Percentiles rank a stretch among this genome's conserved stretches.
phyloP scores from a whole-genome alignment of 2,329 filamentous ascomycete genomes.

The Fusarium albidum region DNA sequence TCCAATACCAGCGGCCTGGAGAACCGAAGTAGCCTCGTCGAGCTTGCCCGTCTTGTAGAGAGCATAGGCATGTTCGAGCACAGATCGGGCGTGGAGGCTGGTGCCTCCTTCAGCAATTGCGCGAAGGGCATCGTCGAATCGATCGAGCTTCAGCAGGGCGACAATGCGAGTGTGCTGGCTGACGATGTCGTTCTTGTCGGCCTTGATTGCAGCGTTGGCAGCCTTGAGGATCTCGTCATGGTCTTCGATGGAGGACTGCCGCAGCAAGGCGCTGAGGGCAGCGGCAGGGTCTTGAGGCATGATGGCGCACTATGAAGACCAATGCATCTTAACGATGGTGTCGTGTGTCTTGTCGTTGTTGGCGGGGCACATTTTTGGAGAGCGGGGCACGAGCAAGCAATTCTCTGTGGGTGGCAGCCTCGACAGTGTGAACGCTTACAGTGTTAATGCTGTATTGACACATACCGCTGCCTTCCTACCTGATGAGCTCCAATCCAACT shows the following conservation, averaged over 20 bases:
- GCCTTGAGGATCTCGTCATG: slow-evolving; percentile 76
- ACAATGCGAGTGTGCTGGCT: slow-evolving; percentile 76
- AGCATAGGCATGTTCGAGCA: slow-evolving; percentile 80
- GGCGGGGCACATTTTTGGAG: slow-evolving; percentile 43
- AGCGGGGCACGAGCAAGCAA: slow-evolving; percentile 39
- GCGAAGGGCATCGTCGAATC: slow-evolving; percentile 79
- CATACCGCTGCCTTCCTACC: background rate
- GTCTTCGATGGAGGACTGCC: slow-evolving; percentile 67
- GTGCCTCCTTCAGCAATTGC: slow-evolving; percentile 71
- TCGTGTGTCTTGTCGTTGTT: slow-evolving; percentile 34
- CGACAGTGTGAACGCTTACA: slow-evolving; percentile 16
- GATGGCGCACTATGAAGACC: slow-evolving; percentile 30
- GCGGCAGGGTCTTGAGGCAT: slow-evolving; percentile 58
- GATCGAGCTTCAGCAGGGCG: slow-evolving; percentile 82
- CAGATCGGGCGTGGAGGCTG: slow-evolving; percentile 66
- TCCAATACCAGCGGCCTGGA: slow-evolving; percentile 45
- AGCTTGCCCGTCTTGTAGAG: slow-evolving; percentile 81
- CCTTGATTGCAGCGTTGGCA: slow-evolving; percentile 68
- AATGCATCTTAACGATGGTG: slow-evolving; percentile 36
- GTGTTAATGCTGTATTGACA: background rate
- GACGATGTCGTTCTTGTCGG: slow-evolving; percentile 64
- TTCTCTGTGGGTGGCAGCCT: slow-evolving; percentile 31
- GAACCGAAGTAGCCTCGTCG: slow-evolving; percentile 64
- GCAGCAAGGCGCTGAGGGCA: slow-evolving; percentile 62
- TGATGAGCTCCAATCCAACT: too few species aligned